Evolutionary conservation across 1,284 basidiomycete species (phyloP).

Genomic region (Thecaphora frezii): DNA sequence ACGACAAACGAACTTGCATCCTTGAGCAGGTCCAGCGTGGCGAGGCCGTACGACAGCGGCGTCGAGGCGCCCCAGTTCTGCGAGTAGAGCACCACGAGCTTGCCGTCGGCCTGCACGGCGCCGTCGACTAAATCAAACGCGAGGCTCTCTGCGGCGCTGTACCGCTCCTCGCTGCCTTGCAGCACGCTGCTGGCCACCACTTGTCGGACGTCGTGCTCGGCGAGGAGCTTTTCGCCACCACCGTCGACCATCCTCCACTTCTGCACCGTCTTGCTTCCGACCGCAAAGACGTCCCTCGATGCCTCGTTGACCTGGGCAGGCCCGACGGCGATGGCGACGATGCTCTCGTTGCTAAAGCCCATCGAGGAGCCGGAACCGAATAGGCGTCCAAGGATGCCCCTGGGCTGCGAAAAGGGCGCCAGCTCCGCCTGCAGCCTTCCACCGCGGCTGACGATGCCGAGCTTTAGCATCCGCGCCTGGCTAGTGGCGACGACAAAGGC

Average conservation of each 20-base stretch:
- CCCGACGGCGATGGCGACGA: conserved; percentile 37
- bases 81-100: conserved; percentile 38
- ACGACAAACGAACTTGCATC: conserved; percentile 31
- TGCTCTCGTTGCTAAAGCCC: conserved; percentile 26
- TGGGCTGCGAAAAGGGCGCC: conserved; percentile 39
- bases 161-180: conserved; percentile 34
- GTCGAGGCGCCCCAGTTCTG: conserved; percentile 18
- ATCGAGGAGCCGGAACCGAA: conserved; percentile 39
- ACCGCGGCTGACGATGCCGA: conserved; percentile 33
- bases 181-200: conserved; percentile 41
- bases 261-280: conserved; percentile 44
- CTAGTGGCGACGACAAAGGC: conserved; percentile 40
- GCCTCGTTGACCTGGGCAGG: conserved; percentile 18
- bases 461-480: conserved; percentile 32
- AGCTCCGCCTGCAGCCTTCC: conserved; percentile 37
- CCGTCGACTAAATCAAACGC: conserved; percentile 26
- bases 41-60: conserved; percentile 35
- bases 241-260: conserved; percentile 52
- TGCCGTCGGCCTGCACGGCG: conserved; percentile 26
- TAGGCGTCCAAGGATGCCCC: conserved; percentile 47
- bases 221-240: conserved; percentile 41
- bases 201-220: conserved; percentile 50
- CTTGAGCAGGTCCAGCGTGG: conserved; percentile 19
- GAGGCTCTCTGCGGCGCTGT: conserved; percentile 33
- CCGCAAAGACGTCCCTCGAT: conserved; percentile 39